Evolutionary conservation across 257 asterid genomes (phyloP), one percentile per base, ranked within the genome.

Genomic region (Anisodus acutangulus): DNA sequence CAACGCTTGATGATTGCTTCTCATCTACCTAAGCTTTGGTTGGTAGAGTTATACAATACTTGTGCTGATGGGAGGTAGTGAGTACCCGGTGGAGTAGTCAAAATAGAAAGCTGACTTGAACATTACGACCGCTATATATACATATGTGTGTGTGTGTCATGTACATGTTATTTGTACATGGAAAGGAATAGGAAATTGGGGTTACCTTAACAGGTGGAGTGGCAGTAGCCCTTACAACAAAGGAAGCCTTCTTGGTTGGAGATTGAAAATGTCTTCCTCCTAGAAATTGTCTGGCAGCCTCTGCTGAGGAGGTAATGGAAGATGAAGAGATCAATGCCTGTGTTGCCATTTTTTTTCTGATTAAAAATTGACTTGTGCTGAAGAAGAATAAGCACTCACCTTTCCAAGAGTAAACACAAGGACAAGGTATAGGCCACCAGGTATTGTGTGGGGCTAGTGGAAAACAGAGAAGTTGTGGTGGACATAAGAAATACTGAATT

Each of bases 241-340:
- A 94, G 87, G 98, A 92, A 59, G 82, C 88, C 86, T 89, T 93
- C 84, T 94, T 90, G 17, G 31, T 13, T 78, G 84, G 49, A 26
- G 94, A 90, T 9, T 85, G 94, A 12, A 83, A 10, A 2, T 90
- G 76, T 86, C 95, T 88, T 69, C 89, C 95, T 39, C 93, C 95
- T 8, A 96, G 89, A 78, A 90, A 87, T 76, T 92, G 92, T 57
- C 97, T 88, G 8, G 94, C 86, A 70, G 88, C 90, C 72, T 93
- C 97, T 6, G 95, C 92, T 15, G 97, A 92, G 58, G 98, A 93
- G 88, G 91, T 87, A 85, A 96, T 92, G 80, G 98, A 94, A 12
- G 99, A 94, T 6, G 98, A 94, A 31, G 99, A 96, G 83, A 93
- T 92, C 90, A 94, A 79, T 43, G 99, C 98, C 39, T 93, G 97